A percentile compares a stretch with the other conserved stretches of the same genome.
Conservation (phyloP, 2,329 filamentous ascomycete species). For the Seiridium cupressi region DNA sequence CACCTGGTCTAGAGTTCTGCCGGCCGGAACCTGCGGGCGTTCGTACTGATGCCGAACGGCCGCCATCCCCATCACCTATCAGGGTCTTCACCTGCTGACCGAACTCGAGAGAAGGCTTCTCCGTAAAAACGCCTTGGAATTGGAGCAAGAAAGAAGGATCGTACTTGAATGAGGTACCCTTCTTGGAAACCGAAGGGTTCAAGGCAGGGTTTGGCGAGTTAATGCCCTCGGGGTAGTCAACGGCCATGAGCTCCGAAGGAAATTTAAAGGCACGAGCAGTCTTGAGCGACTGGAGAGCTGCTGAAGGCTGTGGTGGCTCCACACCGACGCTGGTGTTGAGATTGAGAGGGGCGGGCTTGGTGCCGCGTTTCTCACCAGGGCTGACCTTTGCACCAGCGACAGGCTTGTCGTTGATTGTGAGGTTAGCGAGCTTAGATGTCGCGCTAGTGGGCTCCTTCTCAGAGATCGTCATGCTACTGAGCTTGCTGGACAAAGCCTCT, state of each 20-base stretch:
- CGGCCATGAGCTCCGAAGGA: background rate
- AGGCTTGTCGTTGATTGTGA: constrained; percentile 52
- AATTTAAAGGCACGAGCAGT: constrained; percentile 76
- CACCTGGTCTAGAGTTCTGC: constrained; percentile 51
- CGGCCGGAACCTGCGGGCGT: constrained; percentile 50
- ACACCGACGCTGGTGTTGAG: constrained; percentile 73
- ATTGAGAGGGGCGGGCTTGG: constrained; percentile 88
- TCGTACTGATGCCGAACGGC: constrained; percentile 61
- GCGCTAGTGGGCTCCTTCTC: constrained; percentile 36
- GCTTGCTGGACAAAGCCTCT: constrained; percentile 47
- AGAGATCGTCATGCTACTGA: constrained; percentile 18
- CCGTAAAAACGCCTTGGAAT: constrained; percentile 93
- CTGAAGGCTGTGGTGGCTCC: constrained; percentile 89
- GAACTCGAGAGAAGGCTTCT: constrained; percentile 94
- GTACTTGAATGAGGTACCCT: constrained; percentile 86
- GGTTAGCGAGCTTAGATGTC: constrained; percentile 48
- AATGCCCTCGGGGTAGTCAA: constrained; percentile 54
- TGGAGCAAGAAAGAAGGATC: constrained; percentile 94
- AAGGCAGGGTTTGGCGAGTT: constrained; percentile 88
- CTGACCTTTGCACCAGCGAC: constrained; percentile 48
- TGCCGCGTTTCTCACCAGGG: constrained; percentile 58
- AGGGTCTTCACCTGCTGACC: constrained; percentile 83
- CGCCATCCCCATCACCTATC: constrained; percentile 73
- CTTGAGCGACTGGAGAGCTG: constrained; percentile 89
- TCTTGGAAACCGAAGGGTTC: constrained; percentile 76